These are phyloP conservation scores for Lentinula edodes DNA, from an alignment of 768 basidiomycete species.

Conservation along the genomic window DNA sequence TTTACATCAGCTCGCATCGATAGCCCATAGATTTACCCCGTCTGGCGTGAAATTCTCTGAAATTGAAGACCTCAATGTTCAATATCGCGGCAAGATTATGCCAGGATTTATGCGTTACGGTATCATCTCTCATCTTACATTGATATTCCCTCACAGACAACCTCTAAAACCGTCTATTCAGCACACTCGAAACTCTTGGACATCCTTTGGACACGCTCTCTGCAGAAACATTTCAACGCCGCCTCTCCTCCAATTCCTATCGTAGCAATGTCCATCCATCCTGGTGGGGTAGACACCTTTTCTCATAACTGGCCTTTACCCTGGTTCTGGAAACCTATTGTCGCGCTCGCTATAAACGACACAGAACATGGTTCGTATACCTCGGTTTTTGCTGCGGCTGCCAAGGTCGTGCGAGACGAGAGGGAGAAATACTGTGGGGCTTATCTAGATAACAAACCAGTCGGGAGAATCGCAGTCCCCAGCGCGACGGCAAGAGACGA, in stretches of 20 bases:
- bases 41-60: constrained; percentile 10
- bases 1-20: constrained; percentile 11
- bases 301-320: constrained; percentile 14
- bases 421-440: constrained; percentile 22
- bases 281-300: constrained; percentile 26
- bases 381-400: constrained; percentile 24
- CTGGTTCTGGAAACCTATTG: constrained; percentile 5
- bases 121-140: background rate
- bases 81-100: constrained; percentile 1
- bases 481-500: constrained; percentile 16
- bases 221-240: constrained; percentile 6
- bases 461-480: constrained; percentile 15
- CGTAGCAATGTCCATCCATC: constrained; percentile 20
- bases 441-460: constrained; percentile 20
- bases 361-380: constrained; percentile 21
- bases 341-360: background rate
- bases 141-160: no score
- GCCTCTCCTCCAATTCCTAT: constrained; percentile 9
- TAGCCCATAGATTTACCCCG: constrained; percentile 6
- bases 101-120: constrained; percentile 10
- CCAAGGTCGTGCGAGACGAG: constrained; percentile 19
- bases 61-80: constrained; percentile 12
- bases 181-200: constrained; percentile 14
- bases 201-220: constrained; percentile 8
- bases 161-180: background rate